These are phyloP conservation scores for Suhomyces faveliae DNA, from an alignment of 805 yeast species.

Conservation along the genomic window DNA sequence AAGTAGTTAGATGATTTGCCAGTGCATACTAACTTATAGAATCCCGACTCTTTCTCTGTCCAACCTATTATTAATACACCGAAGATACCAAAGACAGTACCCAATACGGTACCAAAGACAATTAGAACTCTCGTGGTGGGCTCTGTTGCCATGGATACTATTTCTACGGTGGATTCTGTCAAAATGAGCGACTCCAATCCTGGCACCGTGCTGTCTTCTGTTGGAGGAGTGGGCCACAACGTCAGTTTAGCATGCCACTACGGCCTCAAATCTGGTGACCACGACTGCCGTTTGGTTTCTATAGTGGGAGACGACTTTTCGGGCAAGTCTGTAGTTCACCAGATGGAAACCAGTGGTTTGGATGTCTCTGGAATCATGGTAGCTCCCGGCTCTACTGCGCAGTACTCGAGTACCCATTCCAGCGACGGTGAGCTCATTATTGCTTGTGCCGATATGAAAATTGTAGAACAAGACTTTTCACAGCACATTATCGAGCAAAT, in stretches of 20 bases:
- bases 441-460: slow-evolving; percentile 86
- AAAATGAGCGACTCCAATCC: slow-evolving; percentile 68
- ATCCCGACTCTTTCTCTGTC: background rate
- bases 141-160: slow-evolving; percentile 72
- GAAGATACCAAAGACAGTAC: background rate
- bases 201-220: slow-evolving; percentile 50
- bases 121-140: slow-evolving; percentile 57
- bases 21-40: slow-evolving; percentile 5
- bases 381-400: slow-evolving; percentile 49
- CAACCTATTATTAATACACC: background rate
- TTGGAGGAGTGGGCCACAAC: slow-evolving; percentile 88
- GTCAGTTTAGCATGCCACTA: slow-evolving; percentile 63
- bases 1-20: slow-evolving; percentile 3
- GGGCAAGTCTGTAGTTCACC: slow-evolving; percentile 41
- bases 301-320: slow-evolving; percentile 59
- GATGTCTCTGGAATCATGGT: slow-evolving; percentile 42
- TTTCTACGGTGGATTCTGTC: slow-evolving; percentile 44
- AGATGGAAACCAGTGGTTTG: slow-evolving; percentile 24
- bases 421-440: slow-evolving; percentile 59
- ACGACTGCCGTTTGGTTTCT: slow-evolving; percentile 48
- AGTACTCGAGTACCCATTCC: slow-evolving; percentile 70
- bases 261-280: slow-evolving; percentile 6
- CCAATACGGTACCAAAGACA: slow-evolving; percentile 10
- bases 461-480: slow-evolving; percentile 48
- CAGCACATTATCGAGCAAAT: slow-evolving; percentile 45